These are phyloP conservation scores for Phyllostachys edulis DNA, from an alignment of 176 grass and related monocot species.

Conservation along the genomic window DNA sequence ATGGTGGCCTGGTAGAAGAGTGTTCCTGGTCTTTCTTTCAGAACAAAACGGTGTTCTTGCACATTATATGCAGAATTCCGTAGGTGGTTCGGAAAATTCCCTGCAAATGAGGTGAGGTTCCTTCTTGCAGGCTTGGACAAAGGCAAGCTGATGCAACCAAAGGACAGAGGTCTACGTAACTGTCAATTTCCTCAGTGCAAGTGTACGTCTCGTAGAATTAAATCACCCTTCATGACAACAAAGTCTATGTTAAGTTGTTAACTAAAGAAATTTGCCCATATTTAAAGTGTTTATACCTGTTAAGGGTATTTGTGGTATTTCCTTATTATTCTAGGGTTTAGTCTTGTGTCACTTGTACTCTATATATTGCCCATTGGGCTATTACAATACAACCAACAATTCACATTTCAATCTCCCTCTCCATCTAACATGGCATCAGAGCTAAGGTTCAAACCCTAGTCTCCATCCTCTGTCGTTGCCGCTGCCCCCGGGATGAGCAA, in stretches of 20 bases:
- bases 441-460: too few relatives aligned
- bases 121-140: neutral
- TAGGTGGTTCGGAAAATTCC: neutral
- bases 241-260: neutral
- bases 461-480: too few relatives aligned
- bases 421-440: too few relatives aligned
- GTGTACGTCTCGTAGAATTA: neutral
- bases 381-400: too few relatives aligned
- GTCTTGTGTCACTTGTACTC: too few relatives aligned
- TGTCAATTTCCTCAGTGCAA: neutral
- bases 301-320: too few relatives aligned
- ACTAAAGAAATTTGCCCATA: neutral
- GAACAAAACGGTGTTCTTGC: neutral
- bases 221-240: neutral
- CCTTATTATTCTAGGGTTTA: too few relatives aligned
- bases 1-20: neutral
- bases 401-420: too few relatives aligned
- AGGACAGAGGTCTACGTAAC: neutral
- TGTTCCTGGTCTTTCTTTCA: neutral
- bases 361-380: too few relatives aligned
- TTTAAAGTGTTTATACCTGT: neutral
- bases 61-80: neutral
- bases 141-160: neutral
- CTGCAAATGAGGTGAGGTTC: neutral
- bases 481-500: too few relatives aligned